phyloP scores from a whole-genome alignment of 345 rosid species.

The Populus nigra region DNA sequence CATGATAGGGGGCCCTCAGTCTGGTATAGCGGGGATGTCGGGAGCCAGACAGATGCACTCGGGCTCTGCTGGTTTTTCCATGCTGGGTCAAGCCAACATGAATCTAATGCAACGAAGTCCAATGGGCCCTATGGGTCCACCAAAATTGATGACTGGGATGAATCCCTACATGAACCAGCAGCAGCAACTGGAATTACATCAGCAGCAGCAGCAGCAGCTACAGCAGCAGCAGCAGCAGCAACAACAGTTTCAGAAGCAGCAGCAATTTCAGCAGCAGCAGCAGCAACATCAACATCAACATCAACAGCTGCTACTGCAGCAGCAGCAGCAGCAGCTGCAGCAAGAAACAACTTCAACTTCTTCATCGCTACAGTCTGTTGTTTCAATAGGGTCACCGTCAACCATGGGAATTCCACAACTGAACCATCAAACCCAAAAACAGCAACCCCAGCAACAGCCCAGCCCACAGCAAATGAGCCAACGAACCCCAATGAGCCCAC shows the following conservation, averaged over 20 bases:
- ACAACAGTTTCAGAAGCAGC: conserved; percentile 28
- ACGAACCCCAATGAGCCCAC: conserved; percentile 87
- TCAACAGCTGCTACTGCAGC: conserved; percentile 26
- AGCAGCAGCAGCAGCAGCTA: conserved; percentile 17
- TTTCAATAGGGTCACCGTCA: conserved; percentile 77
- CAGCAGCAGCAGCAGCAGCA: conserved; percentile 35
- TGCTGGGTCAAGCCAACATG: conserved; percentile 62
- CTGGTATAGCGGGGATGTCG: conserved; percentile 60
- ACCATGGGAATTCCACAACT: conserved; percentile 62
- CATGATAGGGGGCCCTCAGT: conserved; percentile 57
- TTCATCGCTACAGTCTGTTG: conserved; percentile 68
- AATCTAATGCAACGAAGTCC: conserved; percentile 53
- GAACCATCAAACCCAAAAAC: conserved; percentile 49
- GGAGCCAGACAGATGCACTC: conserved; percentile 68
- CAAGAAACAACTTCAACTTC: conserved; percentile 55
- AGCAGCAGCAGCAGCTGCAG: conserved; percentile 30
- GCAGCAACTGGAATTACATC: conserved; percentile 24
- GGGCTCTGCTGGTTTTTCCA: conserved; percentile 52
- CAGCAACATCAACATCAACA: conserved; percentile 8
- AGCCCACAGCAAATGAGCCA: conserved; percentile 90
- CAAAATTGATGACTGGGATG: conserved; percentile 70
- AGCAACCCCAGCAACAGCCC: conserved; percentile 62
- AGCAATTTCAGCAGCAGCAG: conserved; percentile 3
- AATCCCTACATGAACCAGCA: conserved; percentile 61
- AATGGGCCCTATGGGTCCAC: conserved; percentile 84